phyloP scores from a whole-genome alignment of 768 basidiomycete species.

The Boletus vermiculosoides region DNA sequence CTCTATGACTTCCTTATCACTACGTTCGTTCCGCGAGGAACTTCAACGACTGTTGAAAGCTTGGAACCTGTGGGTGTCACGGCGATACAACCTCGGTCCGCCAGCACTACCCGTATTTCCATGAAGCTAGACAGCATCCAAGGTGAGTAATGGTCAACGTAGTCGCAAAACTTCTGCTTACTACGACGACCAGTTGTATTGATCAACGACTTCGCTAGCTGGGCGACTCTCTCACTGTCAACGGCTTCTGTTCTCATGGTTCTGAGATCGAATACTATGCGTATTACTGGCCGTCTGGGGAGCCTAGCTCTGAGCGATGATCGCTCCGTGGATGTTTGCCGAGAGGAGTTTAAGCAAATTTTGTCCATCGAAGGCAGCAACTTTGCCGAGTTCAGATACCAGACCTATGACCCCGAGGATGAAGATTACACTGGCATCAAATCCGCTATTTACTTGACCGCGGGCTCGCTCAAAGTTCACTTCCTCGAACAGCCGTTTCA shows the following conservation, averaged over 20 bases:
- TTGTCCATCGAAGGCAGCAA: slow-evolving; percentile 93
- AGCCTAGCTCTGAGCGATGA: slow-evolving; percentile 82
- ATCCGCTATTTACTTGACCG: slow-evolving; percentile 74
- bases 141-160: slow-evolving; percentile 44
- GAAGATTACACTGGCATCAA: slow-evolving; percentile 75
- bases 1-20: slow-evolving; percentile 98
- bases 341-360: slow-evolving; percentile 76
- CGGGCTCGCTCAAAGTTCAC: slow-evolving; percentile 88
- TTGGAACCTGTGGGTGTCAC: slow-evolving; percentile 7
- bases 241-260: slow-evolving; percentile 85
- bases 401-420: slow-evolving; percentile 79
- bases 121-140: slow-evolving; percentile 83
- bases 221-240: slow-evolving; percentile 87
- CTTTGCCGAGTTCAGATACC: slow-evolving; percentile 91
- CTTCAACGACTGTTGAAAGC: slow-evolving; percentile 7
- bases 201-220: slow-evolving; percentile 61
- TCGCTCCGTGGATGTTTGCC: slow-evolving; percentile 46
- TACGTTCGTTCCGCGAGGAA: slow-evolving; percentile 70
- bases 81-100: slow-evolving; percentile 6
- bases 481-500: slow-evolving; percentile 92
- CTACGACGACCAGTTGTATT: slow-evolving; percentile 57
- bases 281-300: slow-evolving; percentile 78
- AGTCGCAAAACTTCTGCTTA: slow-evolving; percentile 10
- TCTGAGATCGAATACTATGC: slow-evolving; percentile 68
- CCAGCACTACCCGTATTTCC: slow-evolving; percentile 72